Percentiles rank a stretch among this genome's conserved stretches.
phyloP scores from a whole-genome alignment of 2,329 filamentous ascomycete genomes.

The Venturia asperata region DNA sequence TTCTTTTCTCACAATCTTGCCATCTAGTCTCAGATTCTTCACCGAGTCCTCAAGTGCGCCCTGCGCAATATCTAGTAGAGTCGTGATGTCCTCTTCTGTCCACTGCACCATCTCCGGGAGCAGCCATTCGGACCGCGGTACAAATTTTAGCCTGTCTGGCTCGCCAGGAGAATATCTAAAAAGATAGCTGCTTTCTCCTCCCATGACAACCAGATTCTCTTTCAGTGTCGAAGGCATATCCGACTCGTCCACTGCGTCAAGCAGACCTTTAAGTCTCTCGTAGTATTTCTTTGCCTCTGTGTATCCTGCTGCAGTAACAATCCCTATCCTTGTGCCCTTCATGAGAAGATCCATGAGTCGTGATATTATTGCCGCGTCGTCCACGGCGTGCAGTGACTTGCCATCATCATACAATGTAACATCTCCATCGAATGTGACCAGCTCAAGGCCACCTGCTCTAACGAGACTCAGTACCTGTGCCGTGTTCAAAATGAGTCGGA shows the following conservation, averaged over 20 bases:
- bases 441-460: conserved; percentile 61
- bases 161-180: conserved; percentile 66
- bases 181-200: conserved; percentile 92
- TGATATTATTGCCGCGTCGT: conserved; percentile 66
- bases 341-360: conserved; percentile 63
- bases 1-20: conserved; percentile 77
- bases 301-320: conserved; percentile 95
- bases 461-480: conserved; percentile 92
- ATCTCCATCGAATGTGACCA: conserved; percentile 96
- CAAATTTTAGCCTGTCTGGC: conserved; percentile 60
- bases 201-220: conserved; percentile 80
- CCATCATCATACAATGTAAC: conserved; percentile 88
- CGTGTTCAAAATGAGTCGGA: conserved; percentile 86
- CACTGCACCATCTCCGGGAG: conserved; percentile 71
- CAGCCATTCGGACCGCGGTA: conserved; percentile 60
- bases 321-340: conserved; percentile 77
- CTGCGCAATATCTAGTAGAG: conserved; percentile 85
- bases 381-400: conserved; percentile 57
- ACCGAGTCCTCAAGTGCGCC: conserved; percentile 75
- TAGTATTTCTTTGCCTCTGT: conserved; percentile 83
- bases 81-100: conserved; percentile 67
- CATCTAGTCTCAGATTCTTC: conserved; percentile 69
- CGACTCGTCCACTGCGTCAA: conserved; percentile 67
- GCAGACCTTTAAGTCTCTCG: conserved; percentile 73
- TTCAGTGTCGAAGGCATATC: conserved; percentile 60